A percentile compares a stretch with the other conserved stretches of the same genome.
phyloP scores from a whole-genome alignment of 2,329 filamentous ascomycete species.

The Calonectria crousiana region DNA sequence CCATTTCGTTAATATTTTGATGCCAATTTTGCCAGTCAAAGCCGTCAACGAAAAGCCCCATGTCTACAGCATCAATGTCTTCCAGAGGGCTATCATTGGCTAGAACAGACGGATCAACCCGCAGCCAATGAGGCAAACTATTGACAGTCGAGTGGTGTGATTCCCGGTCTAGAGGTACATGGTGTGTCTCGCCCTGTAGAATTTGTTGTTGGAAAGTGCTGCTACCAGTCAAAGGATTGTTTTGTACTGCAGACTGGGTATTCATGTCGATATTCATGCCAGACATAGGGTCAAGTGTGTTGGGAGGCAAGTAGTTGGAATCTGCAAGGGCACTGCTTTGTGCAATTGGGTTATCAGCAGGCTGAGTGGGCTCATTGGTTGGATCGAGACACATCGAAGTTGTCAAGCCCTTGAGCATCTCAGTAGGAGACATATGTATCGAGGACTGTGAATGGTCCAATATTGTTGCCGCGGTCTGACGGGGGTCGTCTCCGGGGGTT shows the following conservation, averaged over 20 bases:
- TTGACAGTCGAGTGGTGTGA: not conserved
- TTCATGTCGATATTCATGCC: not conserved
- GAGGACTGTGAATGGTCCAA: no score
- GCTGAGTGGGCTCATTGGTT: not conserved
- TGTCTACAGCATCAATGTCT: not conserved
- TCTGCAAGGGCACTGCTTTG: not conserved
- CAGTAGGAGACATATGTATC: not conserved
- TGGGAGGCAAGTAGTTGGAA: not conserved
- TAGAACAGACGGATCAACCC: not conserved
- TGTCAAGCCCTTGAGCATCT: not conserved
- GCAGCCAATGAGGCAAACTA: not conserved
- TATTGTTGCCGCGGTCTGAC: not conserved
- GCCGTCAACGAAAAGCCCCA: not conserved
- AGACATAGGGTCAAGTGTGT: not conserved
- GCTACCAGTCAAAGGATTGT: not conserved
- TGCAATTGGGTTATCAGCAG: not conserved
- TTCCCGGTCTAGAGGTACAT: not conserved
- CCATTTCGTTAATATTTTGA: not conserved
- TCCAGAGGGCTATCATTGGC: not conserved
- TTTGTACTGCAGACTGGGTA: not conserved
- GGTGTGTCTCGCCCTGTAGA: not conserved
- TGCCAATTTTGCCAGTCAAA: not conserved
- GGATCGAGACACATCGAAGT: not conserved
- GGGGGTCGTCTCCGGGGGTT: not conserved
- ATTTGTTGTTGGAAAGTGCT: not conserved